Percentiles rank a stretch among this genome's conserved stretches.
Conservation (phyloP, 176 grass and related monocot species). For the Melocanna baccifera region DNA sequence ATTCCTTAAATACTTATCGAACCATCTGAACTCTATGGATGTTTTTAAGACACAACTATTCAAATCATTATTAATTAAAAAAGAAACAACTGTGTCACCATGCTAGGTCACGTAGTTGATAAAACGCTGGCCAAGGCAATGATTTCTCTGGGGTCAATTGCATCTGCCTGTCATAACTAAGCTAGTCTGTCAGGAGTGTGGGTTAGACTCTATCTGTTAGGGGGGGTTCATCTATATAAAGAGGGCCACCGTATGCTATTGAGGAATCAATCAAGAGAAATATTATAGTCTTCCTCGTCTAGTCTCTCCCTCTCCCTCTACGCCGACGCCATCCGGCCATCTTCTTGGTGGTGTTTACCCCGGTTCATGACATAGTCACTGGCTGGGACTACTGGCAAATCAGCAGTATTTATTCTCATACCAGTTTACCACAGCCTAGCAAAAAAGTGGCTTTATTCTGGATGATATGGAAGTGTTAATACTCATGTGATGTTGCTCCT, state of each 20-base stretch:
- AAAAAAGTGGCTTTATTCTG: neutral
- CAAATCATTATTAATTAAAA: neutral
- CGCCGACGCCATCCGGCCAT: no score
- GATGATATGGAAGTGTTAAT: neutral
- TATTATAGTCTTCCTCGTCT: no score
- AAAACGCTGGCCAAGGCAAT: neutral
- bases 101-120: neutral
- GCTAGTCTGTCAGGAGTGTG: no score
- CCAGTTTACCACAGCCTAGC: neutral
- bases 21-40: neutral
- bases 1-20: neutral
- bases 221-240: no score
- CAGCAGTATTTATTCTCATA: neutral
- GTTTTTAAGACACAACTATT: neutral
- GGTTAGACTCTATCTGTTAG: no score
- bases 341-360: no score
- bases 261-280: no score
- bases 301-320: no score
- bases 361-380: no score
- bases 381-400: neutral
- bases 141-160: neutral
- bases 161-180: neutral
- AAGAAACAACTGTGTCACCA: neutral
- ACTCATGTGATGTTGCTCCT: neutral
- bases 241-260: no score